Evolutionary conservation across 148 eudicot species (phyloP), one percentile per base, ranked within the genome.

Genomic region (Chenopodium berlandieri): DNA sequence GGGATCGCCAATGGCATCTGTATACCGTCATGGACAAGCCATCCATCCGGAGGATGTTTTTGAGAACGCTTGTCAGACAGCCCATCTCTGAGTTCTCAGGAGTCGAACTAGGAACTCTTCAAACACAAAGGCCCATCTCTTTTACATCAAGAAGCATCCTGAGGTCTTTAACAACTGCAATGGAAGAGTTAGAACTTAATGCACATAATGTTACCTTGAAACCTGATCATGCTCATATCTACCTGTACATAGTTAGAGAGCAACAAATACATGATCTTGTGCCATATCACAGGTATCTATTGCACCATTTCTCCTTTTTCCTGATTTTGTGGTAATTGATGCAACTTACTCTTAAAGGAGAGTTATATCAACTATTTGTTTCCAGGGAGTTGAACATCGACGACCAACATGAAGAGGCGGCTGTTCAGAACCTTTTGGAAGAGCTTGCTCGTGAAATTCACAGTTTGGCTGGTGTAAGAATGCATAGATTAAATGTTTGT

Each of bases 1-100:
- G 99, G 60, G 99, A 97, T 86, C 98, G 96, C 63, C 99, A 97
- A 81, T 97, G 98, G 99, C 99, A 97, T 87, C 86, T 97, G 13
- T 97, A 97, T 80, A 90, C 95, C 30, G 96, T 97, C 84, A 78
- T 73, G 79, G 99, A 94, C 88, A 94, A 97, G 86, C 92, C 93
- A 68, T 87, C 88, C 67, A 88, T 92, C 65, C 95, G 87, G 84
- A 87, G 99, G 90, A 91, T 94, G 96, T 97, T 94, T 73, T 90
- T 97, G 30, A 91, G 98, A 87, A 94, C 98, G 37, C 92, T 97
- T 69, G 93, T 97, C 64, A 91, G 99, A 89, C 98, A 97, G 79
- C 94, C 98, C 6, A 74, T 90, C 66, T 89, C 93, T 72, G 91
- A 87, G 54, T 88, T 88, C 70, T 90, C 88, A 58, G 98, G 94